Percentiles rank a stretch among this genome's conserved stretches.
Evolutionary conservation across 495 filamentous ascomycete genomes (phyloP).

Genomic region (Darksidea phi): DNA sequence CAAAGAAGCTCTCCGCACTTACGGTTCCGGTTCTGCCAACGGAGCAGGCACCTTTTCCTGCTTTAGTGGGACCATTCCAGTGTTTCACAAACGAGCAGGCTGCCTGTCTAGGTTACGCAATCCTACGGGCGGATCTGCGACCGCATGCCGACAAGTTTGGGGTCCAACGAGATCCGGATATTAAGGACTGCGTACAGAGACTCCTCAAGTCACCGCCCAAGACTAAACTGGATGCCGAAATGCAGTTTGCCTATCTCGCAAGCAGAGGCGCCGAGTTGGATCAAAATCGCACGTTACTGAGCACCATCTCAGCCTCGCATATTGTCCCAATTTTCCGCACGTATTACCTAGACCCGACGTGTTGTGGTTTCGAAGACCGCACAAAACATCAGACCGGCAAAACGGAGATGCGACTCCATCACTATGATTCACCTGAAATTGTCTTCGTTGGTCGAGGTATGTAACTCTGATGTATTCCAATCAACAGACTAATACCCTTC

Average conservation of each 20-base stretch:
- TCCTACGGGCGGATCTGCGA: slow-evolving; percentile 70
- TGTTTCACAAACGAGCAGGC: slow-evolving; percentile 81
- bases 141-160: slow-evolving; percentile 78
- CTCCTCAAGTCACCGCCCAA: slow-evolving; percentile 69
- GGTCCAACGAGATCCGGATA: slow-evolving; percentile 73
- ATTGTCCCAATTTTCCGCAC: slow-evolving; percentile 65
- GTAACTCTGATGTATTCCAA: no score
- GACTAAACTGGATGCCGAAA: slow-evolving; percentile 60
- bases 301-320: slow-evolving; percentile 56
- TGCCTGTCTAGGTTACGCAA: slow-evolving; percentile 72
- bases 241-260: slow-evolving; percentile 80
- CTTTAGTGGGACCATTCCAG: slow-evolving; percentile 65
- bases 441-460: slow-evolving; percentile 60
- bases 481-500: no score
- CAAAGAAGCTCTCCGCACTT: slow-evolving; percentile 49
- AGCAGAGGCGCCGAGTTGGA: slow-evolving; percentile 69
- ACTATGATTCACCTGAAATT: slow-evolving; percentile 32
- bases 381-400: slow-evolving; percentile 33
- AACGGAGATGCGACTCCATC: slow-evolving; percentile 28
- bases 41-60: slow-evolving; percentile 57
- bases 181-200: slow-evolving; percentile 67
- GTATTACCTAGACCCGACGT: slow-evolving; percentile 26
- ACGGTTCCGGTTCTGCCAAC: slow-evolving; percentile 70
- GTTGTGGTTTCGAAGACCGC: slow-evolving; percentile 40
- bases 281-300: slow-evolving; percentile 51